These are phyloP conservation scores for Articulospora tetracladia DNA, from an alignment of 495 filamentous ascomycete genomes.

Conservation along the genomic window DNA sequence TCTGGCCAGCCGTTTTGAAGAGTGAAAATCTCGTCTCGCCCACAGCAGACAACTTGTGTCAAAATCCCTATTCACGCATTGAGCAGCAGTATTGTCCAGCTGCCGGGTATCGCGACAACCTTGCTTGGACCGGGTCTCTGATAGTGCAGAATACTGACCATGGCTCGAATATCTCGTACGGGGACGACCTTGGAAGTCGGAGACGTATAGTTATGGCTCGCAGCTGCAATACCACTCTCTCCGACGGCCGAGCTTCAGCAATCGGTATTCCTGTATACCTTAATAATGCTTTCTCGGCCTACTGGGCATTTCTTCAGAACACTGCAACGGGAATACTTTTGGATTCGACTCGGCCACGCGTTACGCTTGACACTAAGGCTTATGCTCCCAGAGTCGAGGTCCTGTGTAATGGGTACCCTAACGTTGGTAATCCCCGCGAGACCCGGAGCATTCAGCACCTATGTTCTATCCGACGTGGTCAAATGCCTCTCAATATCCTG, in stretches of 20 bases:
- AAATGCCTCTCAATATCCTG: background rate
- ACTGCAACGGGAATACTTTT: constrained; percentile 1
- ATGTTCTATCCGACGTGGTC: constrained; percentile 1
- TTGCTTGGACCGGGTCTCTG: background rate
- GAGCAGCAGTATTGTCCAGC: constrained; percentile 1
- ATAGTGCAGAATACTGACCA: background rate
- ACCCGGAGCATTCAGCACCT: constrained; percentile 1
- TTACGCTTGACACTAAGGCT: background rate
- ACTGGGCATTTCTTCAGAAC: constrained; percentile 3
- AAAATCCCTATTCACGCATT: background rate
- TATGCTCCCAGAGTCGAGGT: constrained; percentile 5
- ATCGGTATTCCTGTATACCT: background rate
- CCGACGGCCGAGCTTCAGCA: background rate
- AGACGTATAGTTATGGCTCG: background rate
- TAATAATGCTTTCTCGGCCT: background rate
- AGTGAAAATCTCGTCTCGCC: background rate
- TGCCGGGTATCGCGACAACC: background rate
- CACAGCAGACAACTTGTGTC: background rate
- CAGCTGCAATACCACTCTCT: constrained; percentile 5
- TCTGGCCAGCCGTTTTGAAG: constrained; percentile 1
- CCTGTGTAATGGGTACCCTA: constrained; percentile 3
- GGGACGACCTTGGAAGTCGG: background rate
- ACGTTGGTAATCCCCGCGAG: background rate
- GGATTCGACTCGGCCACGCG: constrained; percentile 4
- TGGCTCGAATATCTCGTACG: constrained; percentile 1